A percentile compares a stretch with the other conserved stretches of the same genome.
These are phyloP conservation scores for Raddia guianensis DNA, from an alignment of 176 grass and related monocot genomes.

Conservation along the genomic window DNA sequence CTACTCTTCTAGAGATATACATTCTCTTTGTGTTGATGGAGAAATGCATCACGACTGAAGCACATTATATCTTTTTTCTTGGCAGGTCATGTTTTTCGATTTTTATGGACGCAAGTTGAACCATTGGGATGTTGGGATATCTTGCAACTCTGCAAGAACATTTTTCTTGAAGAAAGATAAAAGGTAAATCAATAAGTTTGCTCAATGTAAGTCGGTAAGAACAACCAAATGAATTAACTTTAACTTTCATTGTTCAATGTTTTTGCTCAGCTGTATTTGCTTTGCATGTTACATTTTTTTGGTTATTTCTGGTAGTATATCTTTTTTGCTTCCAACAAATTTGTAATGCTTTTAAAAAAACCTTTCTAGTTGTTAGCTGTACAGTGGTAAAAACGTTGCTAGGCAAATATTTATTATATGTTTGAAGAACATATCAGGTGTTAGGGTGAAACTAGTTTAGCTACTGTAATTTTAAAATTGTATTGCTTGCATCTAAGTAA, in stretches of 20 bases:
- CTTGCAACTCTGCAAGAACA: constrained; percentile 71
- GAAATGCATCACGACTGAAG: constrained; percentile 11
- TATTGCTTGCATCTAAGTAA: neutral
- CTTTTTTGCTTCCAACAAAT: neutral
- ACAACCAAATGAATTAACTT: neutral
- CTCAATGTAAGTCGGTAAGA: neutral
- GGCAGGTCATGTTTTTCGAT: constrained; percentile 89
- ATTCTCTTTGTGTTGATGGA: constrained; percentile 19
- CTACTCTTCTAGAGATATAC: constrained; percentile 3
- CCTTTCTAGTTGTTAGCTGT: neutral
- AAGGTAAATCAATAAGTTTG: constrained; percentile 52
- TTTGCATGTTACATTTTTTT: neutral
- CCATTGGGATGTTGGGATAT: constrained; percentile 77
- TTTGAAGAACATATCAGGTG: neutral
- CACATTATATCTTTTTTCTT: constrained; percentile 37
- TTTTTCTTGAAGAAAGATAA: constrained; percentile 84
- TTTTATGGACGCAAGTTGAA: constrained; percentile 95
- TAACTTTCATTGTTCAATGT: neutral
- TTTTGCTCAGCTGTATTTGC: neutral
- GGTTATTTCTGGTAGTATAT: neutral
- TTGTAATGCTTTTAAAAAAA: neutral
- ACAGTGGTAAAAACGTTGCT: neutral
- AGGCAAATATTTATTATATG: constrained; percentile 15
- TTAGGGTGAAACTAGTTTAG: neutral
- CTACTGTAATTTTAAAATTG: constrained; percentile 4